Evolutionary conservation across 352 stramenopile genomes (phyloP).

Genomic region (Pythium myriotylum): DNA sequence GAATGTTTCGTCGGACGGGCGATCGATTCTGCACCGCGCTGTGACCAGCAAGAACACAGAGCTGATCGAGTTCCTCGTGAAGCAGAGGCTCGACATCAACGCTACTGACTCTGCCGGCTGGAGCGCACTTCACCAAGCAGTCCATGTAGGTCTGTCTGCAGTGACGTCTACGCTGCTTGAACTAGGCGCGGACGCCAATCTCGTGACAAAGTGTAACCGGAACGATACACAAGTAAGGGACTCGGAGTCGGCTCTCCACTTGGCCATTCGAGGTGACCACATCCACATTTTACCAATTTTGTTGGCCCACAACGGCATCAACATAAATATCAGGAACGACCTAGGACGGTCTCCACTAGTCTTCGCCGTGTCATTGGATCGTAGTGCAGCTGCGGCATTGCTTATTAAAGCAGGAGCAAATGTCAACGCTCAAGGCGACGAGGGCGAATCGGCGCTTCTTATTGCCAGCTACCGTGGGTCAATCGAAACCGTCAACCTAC

Average conservation of each 20-base stretch:
- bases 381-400: not conserved
- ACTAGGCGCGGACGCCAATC: not conserved
- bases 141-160: not conserved
- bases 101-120: not conserved
- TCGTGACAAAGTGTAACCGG: not conserved
- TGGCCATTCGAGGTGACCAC: not conserved
- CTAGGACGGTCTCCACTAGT: constrained; percentile 1
- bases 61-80: constrained; percentile 1
- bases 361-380: not conserved
- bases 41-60: constrained; percentile 9
- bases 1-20: constrained; percentile 20
- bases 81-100: not conserved
- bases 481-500: not conserved
- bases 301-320: not conserved
- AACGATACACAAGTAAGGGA: not conserved
- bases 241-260: constrained; percentile 1
- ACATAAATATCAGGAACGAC: constrained; percentile 4
- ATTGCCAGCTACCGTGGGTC: not conserved
- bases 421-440: not conserved
- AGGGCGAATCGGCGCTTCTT: constrained; percentile 3
- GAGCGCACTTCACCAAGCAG: constrained; percentile 6
- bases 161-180: not conserved
- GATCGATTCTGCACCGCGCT: constrained; percentile 29
- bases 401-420: constrained; percentile 1
- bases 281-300: constrained; percentile 10